Base-by-base conservation (phyloP, 805 yeast genomes). In the Starmera quercuum region DNA sequence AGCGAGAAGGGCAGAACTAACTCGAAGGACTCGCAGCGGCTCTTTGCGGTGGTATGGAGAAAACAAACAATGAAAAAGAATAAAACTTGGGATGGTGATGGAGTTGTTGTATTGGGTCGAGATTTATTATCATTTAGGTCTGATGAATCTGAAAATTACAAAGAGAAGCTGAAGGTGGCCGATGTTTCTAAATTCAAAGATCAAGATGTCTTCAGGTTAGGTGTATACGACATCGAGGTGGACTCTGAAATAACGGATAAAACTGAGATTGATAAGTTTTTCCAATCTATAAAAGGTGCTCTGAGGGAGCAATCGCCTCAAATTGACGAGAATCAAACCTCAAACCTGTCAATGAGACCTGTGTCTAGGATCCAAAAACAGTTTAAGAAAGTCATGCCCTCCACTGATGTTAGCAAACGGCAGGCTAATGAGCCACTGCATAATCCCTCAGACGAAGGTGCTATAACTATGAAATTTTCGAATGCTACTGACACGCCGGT, bases 31-130 rank as follows among this genome's bases (percentile, higher is more conserved):
- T 7, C 26, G 10, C 27, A 30, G 21, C 17, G 27, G 6, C n/a
- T 18, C 4, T 24, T 30, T 6, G 22, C 46, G 18, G 44, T 48
- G 8, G 51, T 49, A 5, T 51, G 56, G 56, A 63, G 98, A 22
- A 86, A 85, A 53, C 66, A 67, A 27, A 64, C 90, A 0, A 66
- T 61, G 21, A 85, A 83, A 58, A 86, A 90, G 64, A 77, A 87
- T 54, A 88, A 88, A 53, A 78, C 86, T 0, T 92, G 98, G 98
- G 94, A 85, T 35, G 95, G 95, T 3, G 97, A 92, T 59, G 97
- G 95, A 0, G 56, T 60, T 22, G 59, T 81, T 12, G 45, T 58
- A 0, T 51, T 67, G n/a, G 40, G 45, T 2, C 35, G 47, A 3
- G 47, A 53, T 0, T 31, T 35, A 17, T 30, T 58, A 0, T 45